Percentiles rank a stretch among this genome's conserved stretches.
These are phyloP conservation scores for Apiospora koreana DNA, from an alignment of 2,329 filamentous ascomycete species.

Conservation along the genomic window DNA sequence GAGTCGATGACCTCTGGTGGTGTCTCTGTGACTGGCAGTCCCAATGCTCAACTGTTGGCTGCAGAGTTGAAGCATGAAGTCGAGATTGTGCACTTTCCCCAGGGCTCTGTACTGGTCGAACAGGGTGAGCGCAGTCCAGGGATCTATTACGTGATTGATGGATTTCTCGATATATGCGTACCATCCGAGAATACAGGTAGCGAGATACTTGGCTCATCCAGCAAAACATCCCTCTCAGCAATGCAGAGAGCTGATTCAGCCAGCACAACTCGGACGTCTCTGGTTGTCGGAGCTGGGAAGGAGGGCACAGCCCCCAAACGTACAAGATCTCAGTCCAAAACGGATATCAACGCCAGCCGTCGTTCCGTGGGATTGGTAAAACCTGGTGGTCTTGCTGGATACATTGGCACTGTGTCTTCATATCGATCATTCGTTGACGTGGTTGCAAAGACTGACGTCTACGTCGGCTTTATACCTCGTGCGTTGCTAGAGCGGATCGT, in stretches of 20 bases:
- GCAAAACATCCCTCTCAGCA: slow-evolving; percentile 34
- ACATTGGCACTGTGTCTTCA: slow-evolving; percentile 90
- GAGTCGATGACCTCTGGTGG: slow-evolving; percentile 80
- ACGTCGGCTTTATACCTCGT: slow-evolving; percentile 90
- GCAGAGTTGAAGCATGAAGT: slow-evolving; percentile 89
- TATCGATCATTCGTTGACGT: slow-evolving; percentile 97
- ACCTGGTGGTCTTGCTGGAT: slow-evolving; percentile 90
- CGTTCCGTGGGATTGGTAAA: slow-evolving; percentile 89
- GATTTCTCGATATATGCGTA: slow-evolving; percentile 93
- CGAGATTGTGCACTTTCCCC: slow-evolving; percentile 96
- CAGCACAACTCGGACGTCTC: slow-evolving; percentile 19
- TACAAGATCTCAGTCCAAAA: slow-evolving; percentile 40
- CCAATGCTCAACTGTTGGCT: slow-evolving; percentile 65
- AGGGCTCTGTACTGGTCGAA: slow-evolving; percentile 91
- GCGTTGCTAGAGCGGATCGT: slow-evolving; percentile 87
- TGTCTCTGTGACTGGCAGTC: slow-evolving; percentile 59
- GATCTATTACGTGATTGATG: slow-evolving; percentile 95
- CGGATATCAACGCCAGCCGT: slow-evolving; percentile 47
- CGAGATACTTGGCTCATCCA: slow-evolving; percentile 42
- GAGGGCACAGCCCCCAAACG: slow-evolving; percentile 19
- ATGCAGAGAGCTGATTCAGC: slow-evolving; percentile 36
- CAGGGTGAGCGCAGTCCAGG: slow-evolving; percentile 97
- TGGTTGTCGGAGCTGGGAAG: slow-evolving; percentile 17
- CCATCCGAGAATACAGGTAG: slow-evolving; percentile 60
- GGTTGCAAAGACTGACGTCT: slow-evolving; percentile 96